These are phyloP conservation scores for Sisymbrium irio DNA, from an alignment of 345 rosid species.

Conservation along the genomic window DNA sequence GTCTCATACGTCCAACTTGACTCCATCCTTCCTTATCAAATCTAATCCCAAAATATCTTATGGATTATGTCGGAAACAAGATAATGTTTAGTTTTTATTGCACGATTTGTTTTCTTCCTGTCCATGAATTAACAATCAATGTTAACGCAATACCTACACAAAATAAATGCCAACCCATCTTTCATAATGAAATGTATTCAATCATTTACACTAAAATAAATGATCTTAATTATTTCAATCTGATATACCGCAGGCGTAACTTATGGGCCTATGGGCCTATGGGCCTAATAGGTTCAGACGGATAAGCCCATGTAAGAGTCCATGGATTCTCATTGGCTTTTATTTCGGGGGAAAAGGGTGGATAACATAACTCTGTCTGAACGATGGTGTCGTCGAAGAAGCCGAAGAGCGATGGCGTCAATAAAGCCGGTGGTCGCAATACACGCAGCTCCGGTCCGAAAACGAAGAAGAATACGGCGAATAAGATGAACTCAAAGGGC, in stretches of 20 bases:
- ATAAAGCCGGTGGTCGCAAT: background rate
- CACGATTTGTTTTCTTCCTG: background rate
- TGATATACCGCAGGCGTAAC: no score
- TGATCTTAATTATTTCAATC: no score
- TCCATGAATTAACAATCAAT: background rate
- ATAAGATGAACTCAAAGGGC: background rate
- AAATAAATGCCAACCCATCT: background rate
- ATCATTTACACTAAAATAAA: background rate
- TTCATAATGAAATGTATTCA: background rate
- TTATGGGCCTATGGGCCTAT: no score
- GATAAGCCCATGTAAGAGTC: background rate
- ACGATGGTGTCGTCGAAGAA: constrained; percentile 38
- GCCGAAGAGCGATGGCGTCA: constrained; percentile 21
- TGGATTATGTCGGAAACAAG: constrained; percentile 9
- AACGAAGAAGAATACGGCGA: constrained; percentile 18
- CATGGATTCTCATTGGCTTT: background rate
- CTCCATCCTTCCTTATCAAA: constrained; percentile 31
- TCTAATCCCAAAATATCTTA: background rate
- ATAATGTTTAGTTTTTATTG: background rate
- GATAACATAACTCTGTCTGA: background rate
- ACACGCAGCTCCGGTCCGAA: constrained; percentile 7
- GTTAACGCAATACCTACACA: background rate
- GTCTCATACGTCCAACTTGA: constrained; percentile 1
- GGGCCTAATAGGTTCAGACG: background rate
- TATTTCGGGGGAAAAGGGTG: background rate